Percentiles rank a stretch among this genome's conserved stretches.
These are phyloP conservation scores for Diaporthe ampelina DNA, from an alignment of 2,329 filamentous ascomycete genomes.

Conservation along the genomic window DNA sequence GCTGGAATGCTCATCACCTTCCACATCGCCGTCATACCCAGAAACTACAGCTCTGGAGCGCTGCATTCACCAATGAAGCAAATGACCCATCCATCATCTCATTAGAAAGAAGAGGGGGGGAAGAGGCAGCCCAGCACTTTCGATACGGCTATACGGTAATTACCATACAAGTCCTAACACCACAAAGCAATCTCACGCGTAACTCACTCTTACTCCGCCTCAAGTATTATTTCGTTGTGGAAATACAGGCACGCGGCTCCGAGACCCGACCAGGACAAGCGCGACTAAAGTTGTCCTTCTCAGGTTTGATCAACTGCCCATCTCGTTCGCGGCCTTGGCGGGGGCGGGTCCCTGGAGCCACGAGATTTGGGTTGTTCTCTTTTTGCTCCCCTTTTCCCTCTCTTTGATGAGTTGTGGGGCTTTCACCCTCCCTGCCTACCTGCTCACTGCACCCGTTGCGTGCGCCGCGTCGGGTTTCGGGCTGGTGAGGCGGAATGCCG, in stretches of 20 bases:
- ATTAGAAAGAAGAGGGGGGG: background rate
- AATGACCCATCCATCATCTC: background rate
- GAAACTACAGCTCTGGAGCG: background rate
- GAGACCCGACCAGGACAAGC: background rate
- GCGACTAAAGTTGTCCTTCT: background rate
- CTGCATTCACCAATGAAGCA: background rate
- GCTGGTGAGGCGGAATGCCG: background rate
- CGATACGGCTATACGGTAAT: slow-evolving; percentile 9
- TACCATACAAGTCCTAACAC: slow-evolving; percentile 5
- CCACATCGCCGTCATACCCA: background rate
- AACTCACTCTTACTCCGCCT: background rate
- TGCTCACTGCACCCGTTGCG: background rate
- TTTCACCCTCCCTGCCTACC: background rate
- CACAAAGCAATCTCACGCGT: slow-evolving; percentile 19
- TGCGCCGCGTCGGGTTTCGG: slow-evolving; percentile 25
- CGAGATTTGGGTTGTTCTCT: slow-evolving; percentile 22
- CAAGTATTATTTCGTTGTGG: background rate
- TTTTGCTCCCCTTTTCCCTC: slow-evolving; percentile 23
- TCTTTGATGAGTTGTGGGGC: slow-evolving; percentile 34
- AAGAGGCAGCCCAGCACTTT: slow-evolving; percentile 10
- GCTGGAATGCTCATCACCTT: slow-evolving; percentile 19
- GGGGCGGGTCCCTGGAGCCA: slow-evolving; percentile 15
- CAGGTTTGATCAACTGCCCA: slow-evolving; percentile 7
- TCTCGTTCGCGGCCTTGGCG: slow-evolving; percentile 29
- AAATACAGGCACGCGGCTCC: slow-evolving; percentile 15